Base-by-base conservation (phyloP, 805 yeast species). In the Wickerhamiella domercqiae region DNA sequence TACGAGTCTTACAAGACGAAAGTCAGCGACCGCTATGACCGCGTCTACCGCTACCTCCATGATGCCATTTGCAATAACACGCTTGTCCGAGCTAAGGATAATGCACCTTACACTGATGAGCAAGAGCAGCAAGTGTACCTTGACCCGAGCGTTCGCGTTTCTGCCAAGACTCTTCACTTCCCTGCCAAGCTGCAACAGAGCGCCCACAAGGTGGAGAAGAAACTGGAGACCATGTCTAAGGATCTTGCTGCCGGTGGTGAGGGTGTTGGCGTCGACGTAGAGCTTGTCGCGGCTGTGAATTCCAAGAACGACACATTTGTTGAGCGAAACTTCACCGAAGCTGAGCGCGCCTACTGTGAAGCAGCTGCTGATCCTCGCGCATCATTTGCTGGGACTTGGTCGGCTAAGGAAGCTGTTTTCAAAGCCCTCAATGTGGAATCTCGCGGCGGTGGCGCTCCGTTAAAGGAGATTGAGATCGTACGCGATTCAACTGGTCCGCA, bases 331-430 rank as follows among this genome's bases (percentile, higher is more conserved):
- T 90, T 86, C 69, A 86, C 97, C 32, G 64, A 56, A 5, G 65
- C 61, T 14, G 99, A 90, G 66, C 75, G 77, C 48, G 66, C 63
- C 25, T 90, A 90, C 68, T 84, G 96, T 60, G 48, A 60, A 42
- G 55, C 64, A 24, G 74, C 95, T 22, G 67, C 96, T 31, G 68
- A 69, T 47, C 81, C 90, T 36, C 79, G 74, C 53, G 82, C 97
- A 11, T 82, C 96, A 3, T 90, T 71, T 61, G 84, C 98, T 20
- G 99, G 99, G 34, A 79, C 93, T 32, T 90, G 99, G 99, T 82
- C 95, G 21, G 98, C 98, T 32, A 90, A 90, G 64, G 99, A 90
- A 66, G 98, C 99, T 31, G 96, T 86, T 25, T 90, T 90, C 76
- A 90, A 90, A 67, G 81, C 94, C 15, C 67, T 90, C 54, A 86